Conservation (phyloP, 129 eudicot genomes). For the Centella asiatica region DNA sequence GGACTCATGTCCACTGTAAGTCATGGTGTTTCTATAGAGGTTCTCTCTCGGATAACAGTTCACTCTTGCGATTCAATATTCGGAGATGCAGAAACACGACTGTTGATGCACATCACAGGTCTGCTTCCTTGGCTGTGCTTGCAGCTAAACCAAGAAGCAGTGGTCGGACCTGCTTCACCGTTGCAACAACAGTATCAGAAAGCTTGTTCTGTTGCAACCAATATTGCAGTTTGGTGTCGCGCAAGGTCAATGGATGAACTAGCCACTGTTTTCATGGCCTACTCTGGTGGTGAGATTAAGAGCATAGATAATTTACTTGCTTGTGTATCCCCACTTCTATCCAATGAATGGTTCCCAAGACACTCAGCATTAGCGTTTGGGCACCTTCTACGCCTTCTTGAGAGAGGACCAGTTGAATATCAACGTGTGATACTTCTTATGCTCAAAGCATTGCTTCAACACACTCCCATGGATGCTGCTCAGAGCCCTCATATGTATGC, state of each 20-base stretch:
- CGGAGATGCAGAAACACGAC: slow-evolving; percentile 85
- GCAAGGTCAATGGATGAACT: slow-evolving; percentile 68
- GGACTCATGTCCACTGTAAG: slow-evolving; percentile 97
- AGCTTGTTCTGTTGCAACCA: slow-evolving; percentile 74
- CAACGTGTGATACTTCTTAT: slow-evolving; percentile 83
- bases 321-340: slow-evolving; percentile 76
- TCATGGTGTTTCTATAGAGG: slow-evolving; percentile 79
- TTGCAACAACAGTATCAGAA: slow-evolving; percentile 61
- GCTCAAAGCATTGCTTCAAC: slow-evolving; percentile 93
- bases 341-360: slow-evolving; percentile 92
- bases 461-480: slow-evolving; percentile 91
- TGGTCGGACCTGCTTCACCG: slow-evolving; percentile 54
- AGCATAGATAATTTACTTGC: slow-evolving; percentile 67
- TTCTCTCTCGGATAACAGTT: slow-evolving; percentile 77
- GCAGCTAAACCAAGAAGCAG: slow-evolving; percentile 73
- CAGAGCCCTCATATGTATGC: slow-evolving; percentile 99
- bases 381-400: slow-evolving; percentile 73
- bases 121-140: slow-evolving; percentile 96
- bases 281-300: slow-evolving; percentile 72
- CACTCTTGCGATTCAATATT: slow-evolving; percentile 91
- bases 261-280: slow-evolving; percentile 75
- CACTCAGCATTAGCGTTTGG: slow-evolving; percentile 93
- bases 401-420: slow-evolving; percentile 85
- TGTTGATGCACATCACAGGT: slow-evolving; percentile 88
- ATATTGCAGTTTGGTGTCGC: slow-evolving; percentile 81